These are phyloP conservation scores for Pythium biforme DNA, from an alignment of 352 stramenopile species.

Conservation along the genomic window DNA sequence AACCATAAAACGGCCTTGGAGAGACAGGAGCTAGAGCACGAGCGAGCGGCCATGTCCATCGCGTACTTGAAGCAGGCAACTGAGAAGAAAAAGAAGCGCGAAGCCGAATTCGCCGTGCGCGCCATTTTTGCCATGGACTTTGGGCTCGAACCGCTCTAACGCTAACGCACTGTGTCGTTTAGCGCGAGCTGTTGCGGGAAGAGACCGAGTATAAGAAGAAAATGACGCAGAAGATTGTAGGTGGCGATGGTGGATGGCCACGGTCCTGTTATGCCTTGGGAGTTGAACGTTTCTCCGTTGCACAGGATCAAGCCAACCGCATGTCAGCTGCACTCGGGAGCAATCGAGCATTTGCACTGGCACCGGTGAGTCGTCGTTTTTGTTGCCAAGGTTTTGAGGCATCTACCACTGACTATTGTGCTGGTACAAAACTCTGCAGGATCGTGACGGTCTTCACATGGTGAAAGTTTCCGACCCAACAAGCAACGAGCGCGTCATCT, in stretches of 20 bases:
- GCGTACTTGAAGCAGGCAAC: conserved; percentile 51
- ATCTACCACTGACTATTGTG: too few species aligned
- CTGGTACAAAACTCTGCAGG: conserved; percentile 25
- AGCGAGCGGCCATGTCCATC: conserved; percentile 48
- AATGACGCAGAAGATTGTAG: conserved; percentile 67
- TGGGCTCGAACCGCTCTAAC: not conserved
- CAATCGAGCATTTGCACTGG: conserved; percentile 45
- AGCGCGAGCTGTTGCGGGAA: conserved; percentile 59
- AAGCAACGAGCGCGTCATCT: conserved; percentile 48
- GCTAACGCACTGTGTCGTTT: not conserved
- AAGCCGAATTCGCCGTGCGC: conserved; percentile 66
- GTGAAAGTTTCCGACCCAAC: conserved; percentile 48
- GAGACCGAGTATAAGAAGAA: conserved; percentile 72
- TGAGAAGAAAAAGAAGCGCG: conserved; percentile 67
- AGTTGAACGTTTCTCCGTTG: not conserved
- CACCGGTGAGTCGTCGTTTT: conserved; percentile 31
- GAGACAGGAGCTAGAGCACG: conserved; percentile 12
- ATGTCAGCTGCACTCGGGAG: conserved; percentile 47
- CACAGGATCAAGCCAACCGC: conserved; percentile 75
- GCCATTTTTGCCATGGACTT: not conserved
- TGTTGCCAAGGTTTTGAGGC: not conserved
- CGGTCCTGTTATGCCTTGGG: too few species aligned
- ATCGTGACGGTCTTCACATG: conserved; percentile 70
- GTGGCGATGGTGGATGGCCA: not conserved
- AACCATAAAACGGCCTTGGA: conserved; percentile 3